Base-by-base conservation (phyloP, 768 basidiomycete species). In the Suillus lakei region DNA sequence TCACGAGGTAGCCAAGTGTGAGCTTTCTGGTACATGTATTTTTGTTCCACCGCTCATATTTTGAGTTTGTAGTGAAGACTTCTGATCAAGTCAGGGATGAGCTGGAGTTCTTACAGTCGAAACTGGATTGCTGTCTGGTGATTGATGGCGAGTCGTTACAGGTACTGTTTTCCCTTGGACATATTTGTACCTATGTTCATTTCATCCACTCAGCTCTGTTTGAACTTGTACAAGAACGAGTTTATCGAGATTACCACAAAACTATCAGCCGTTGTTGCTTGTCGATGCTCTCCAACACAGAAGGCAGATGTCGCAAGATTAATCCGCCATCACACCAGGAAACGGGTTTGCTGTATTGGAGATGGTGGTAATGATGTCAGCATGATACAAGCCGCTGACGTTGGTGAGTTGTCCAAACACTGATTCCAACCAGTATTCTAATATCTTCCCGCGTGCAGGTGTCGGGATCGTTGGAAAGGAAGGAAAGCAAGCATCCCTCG, bases 321-420 rank as follows among this genome's bases (percentile, higher is more conserved):
- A 41, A 99, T 99, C 67, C 90, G 98, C 8, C 83, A 86, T 21
- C 89, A 90, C 73, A 98, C 97, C 3, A 92, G 89, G 79, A 99
- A 98, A 77, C 88, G 97, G 0, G 97, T 99, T 0, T 99, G 97
- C 76, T 99, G 98, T 74, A 99, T 99, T 65, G 98, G 98, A 2
- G 98, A 99, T 79, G 98, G 98, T 39, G 98, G 98, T 5, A 99
- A 99, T 76, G 98, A 99, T 75, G 98, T 99, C 67, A 95, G 93
- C 76, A 99, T 99, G 98, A 99, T 99, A 67, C 98, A 99, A 73
- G 98, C 98, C 1, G 98, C 98, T 3, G 95, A 99, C 72, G 96
- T 99, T 65, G 97, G 96, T 95, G 56, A 75, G 95, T 88, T 36
- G 18, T 63, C 48, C 23, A 21, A 50, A n/a, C 21, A 36, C 30